These are phyloP conservation scores for Wickerhamomyces hampshirensis DNA, from an alignment of 805 yeast genomes.

Conservation along the genomic window DNA sequence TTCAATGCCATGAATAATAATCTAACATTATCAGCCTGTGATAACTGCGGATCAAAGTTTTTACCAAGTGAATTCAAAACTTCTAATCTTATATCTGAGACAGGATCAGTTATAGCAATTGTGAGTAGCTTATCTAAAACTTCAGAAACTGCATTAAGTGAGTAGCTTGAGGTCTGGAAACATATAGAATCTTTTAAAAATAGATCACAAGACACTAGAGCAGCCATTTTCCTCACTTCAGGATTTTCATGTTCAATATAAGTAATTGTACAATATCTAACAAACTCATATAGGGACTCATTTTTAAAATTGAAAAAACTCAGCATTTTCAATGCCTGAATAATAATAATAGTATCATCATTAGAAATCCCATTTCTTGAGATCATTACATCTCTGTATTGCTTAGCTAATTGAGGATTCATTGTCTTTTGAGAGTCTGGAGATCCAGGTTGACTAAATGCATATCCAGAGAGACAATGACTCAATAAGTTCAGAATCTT, in stretches of 20 bases:
- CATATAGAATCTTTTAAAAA: conserved; percentile 81
- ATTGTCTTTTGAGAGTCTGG: conserved; percentile 53
- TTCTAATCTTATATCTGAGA: conserved; percentile 77
- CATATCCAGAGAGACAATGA: conserved; percentile 72
- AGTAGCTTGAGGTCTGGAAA: conserved; percentile 72
- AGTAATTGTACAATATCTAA: conserved; percentile 73
- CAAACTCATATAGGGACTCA: conserved; percentile 81
- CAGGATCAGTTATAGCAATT: conserved; percentile 83
- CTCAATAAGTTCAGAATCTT: conserved; percentile 69
- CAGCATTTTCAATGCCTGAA: conserved; percentile 76
- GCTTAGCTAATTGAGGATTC: conserved; percentile 63
- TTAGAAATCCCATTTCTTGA: conserved; percentile 57
- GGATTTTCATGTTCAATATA: conserved; percentile 80
- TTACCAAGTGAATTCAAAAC: conserved; percentile 70
- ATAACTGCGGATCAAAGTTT: conserved; percentile 82
- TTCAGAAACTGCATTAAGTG: conserved; percentile 78
- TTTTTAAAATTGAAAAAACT: conserved; percentile 70
- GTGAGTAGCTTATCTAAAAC: conserved; percentile 78
- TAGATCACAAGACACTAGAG: conserved; percentile 74
- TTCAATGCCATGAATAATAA: conserved; percentile 82
- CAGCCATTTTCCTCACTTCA: conserved; percentile 78
- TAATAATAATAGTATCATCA: conserved; percentile 49
- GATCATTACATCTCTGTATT: conserved; percentile 71
- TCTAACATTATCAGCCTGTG: conserved; percentile 89
- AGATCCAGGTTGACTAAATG: conserved; percentile 80